Evolutionary conservation across 495 filamentous ascomycete genomes (phyloP), one percentile per base, ranked within the genome.

Genomic region (Penicillium simplicissimum): DNA sequence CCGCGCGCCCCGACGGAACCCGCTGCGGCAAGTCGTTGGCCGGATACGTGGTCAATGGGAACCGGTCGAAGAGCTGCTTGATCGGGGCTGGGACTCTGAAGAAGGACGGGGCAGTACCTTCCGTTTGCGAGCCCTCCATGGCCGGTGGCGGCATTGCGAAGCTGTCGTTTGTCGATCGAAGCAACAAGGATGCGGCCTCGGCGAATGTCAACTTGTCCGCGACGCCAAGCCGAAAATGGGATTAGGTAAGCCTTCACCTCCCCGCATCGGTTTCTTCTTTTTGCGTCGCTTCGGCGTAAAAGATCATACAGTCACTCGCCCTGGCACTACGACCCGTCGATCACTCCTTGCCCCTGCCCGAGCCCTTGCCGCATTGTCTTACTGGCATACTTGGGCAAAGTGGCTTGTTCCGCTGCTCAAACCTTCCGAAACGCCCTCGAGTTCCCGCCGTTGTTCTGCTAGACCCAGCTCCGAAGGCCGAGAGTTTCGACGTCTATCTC

Each of bases 21-120:
- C 90, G 82, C 37, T 84, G 77, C 40, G 95, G 95, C 17, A 96
- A 84, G 56, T 87, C 84, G 68, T 94, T 91, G 25, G 87, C 66
- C n/a, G 89, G 83, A 75, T 96, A 93, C 17, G 85, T 89, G 35
- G 82, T 61, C 40, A 97, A 81, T 2, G 95, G 95, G 63, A 96
- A 93, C 51, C 67, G 73, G 74, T 95, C 88, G 75, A 98, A 98
- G 40, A 98, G 80, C 25, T 76, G 82, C 72, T 91, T 94, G 62
- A 97, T 77, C 5, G 88, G 87, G 21, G 85, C 72, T 17, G 95
- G 95, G 54, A 96, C 83, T 4, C 83, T 75, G 71, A 93, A 88
- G 78, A 80, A 74, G 45, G 71, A 70, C 14, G 63, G 63, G 63
- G 64, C 55, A 54, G 21, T 53, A 8, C 47, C 19, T 36, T 69